phyloP scores from a whole-genome alignment of 768 basidiomycete species.

The Lactifluus pinguis region DNA sequence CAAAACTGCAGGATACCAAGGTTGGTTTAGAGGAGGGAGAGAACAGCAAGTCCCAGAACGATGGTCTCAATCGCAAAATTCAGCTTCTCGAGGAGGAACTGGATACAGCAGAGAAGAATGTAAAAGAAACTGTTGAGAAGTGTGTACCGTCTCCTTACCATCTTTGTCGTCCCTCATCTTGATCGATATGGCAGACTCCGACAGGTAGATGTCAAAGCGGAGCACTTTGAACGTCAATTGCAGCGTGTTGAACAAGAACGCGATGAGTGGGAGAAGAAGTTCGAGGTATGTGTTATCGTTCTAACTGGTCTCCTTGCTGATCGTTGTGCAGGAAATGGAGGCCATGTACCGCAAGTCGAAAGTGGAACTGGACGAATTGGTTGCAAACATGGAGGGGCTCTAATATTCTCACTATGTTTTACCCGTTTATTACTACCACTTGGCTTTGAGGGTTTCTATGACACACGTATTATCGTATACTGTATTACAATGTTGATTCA shows the following conservation, averaged over 20 bases:
- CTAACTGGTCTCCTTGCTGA: neutral
- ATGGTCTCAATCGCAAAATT: slow-evolving; percentile 73
- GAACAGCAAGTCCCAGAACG: slow-evolving; percentile 57
- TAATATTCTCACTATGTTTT: neutral
- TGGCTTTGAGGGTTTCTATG: no score
- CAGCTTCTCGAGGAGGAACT: slow-evolving; percentile 92
- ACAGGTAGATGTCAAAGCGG: slow-evolving; percentile 97
- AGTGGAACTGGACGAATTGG: slow-evolving; percentile 77
- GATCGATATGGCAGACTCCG: slow-evolving; percentile 51
- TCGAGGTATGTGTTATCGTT: slow-evolving; percentile 52
- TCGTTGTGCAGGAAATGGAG: slow-evolving; percentile 47
- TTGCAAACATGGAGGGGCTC: slow-evolving; percentile 53
- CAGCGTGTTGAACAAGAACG: slow-evolving; percentile 82
- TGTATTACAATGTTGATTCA: no score
- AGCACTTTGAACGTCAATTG: slow-evolving; percentile 94
- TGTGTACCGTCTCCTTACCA: slow-evolving; percentile 35
- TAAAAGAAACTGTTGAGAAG: slow-evolving; percentile 97
- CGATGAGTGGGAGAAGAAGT: slow-evolving; percentile 90
- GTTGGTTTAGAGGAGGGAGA: slow-evolving; percentile 57
- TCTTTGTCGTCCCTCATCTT: neutral
- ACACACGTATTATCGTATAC: no score
- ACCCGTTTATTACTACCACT: neutral
- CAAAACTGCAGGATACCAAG: slow-evolving; percentile 58
- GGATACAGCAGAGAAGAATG: slow-evolving; percentile 90
- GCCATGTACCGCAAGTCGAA: slow-evolving; percentile 67